Evolutionary conservation across 805 yeast genomes (phyloP).

Genomic region (Starmera pachycereana): DNA sequence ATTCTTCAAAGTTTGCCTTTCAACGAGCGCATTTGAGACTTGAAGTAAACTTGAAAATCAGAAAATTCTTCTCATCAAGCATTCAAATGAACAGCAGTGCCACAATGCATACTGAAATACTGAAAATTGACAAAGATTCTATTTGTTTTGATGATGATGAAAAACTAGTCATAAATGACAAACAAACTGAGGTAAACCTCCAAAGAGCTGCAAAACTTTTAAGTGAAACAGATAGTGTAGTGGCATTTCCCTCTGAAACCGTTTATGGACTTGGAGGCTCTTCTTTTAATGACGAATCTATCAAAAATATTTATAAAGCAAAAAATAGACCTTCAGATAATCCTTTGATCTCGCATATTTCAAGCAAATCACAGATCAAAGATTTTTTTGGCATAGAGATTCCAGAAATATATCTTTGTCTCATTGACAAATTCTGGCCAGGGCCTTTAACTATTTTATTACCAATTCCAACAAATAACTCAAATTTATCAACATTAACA

Average conservation of each 20-base stretch:
- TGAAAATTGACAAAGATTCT: slow-evolving; percentile 12
- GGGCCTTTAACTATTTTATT: slow-evolving; percentile 87
- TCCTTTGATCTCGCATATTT: slow-evolving; percentile 84
- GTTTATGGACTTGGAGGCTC: slow-evolving; percentile 95
- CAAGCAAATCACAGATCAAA: slow-evolving; percentile 64
- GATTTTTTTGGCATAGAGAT: slow-evolving; percentile 44
- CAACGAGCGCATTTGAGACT: too few relatives aligned
- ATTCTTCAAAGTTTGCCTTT: too few relatives aligned
- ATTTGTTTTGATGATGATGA: slow-evolving; percentile 12
- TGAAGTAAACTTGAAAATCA: too few relatives aligned
- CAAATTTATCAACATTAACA: slow-evolving; percentile 58
- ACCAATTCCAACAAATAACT: slow-evolving; percentile 37
- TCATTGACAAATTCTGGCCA: slow-evolving; percentile 80
- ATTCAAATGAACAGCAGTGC: neutral
- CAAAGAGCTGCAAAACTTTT: slow-evolving; percentile 50
- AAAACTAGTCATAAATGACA: slow-evolving; percentile 37
- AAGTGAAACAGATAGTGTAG: slow-evolving; percentile 41
- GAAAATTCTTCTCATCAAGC: too few relatives aligned
- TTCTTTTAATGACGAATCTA: slow-evolving; percentile 64
- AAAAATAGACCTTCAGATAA: slow-evolving; percentile 94
- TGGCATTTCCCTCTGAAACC: slow-evolving; percentile 95
- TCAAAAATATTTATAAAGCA: slow-evolving; percentile 68
- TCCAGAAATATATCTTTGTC: slow-evolving; percentile 56
- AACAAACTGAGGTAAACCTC: slow-evolving; percentile 40
- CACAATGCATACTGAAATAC: slow-evolving; percentile 6